Evolutionary conservation across 2,329 filamentous ascomycete species (phyloP), one percentile per base, ranked within the genome.

Genomic region (Dactylellina cionopaga): DNA sequence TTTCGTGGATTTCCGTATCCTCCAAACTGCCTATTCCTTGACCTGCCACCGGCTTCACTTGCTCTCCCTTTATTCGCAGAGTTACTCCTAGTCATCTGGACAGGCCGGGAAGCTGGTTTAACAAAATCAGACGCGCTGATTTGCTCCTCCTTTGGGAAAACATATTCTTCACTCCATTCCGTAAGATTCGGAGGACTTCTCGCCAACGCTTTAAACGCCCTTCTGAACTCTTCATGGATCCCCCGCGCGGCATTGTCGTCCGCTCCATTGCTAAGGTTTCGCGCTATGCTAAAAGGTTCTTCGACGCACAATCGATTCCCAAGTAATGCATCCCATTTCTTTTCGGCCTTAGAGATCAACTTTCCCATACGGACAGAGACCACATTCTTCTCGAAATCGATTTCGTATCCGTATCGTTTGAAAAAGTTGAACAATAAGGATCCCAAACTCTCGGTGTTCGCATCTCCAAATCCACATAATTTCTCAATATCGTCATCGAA

Each of bases 361-460:
- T 86, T 90, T 9, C 94, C 95, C 76, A 90, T 86, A 19, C 93
- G 88, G 52, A 99, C 89, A 0, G 95, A 98, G 37, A 98, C 84
- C 7, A 92, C 92, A 74, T 88, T 84, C 73, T 89, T 91, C 76
- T 93, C 90, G 78, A 95, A 98, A 79, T 98, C 89, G 74, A 98
- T 88, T 80, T 97, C 93, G 80, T 97, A 90, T 1, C 91, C 94
- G 78, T 97, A 99, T 77, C 94, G 92, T 44, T 92, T 89, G 81
- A 98, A 99, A 81, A 99, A 99, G 41, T 93, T 87, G 77, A 98
- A 99, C 1, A 99, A 83, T n/a, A 99, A 85, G 74, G 92, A 87
- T 2, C 93, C 94, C 25, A 95, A 80, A 0, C 89, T 89, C 74
- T 96, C 91, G 77, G 89, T 90, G 79, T 98, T 99, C 76, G 87